A percentile compares a stretch with the other conserved stretches of the same genome.
phyloP scores from a whole-genome alignment of 177 flowering plant species.

The Vitis hybrid region DNA sequence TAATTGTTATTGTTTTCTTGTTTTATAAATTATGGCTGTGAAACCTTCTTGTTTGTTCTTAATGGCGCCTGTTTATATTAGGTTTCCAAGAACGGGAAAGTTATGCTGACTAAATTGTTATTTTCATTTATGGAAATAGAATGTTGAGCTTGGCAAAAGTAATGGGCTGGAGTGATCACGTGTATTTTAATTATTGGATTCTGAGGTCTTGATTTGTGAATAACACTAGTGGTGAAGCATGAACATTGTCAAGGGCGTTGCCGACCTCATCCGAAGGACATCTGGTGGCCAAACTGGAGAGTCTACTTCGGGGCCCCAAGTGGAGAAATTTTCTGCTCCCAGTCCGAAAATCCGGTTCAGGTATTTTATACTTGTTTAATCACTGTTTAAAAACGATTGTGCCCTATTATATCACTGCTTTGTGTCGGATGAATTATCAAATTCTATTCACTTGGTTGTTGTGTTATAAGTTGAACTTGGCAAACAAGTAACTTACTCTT shows the following conservation, averaged over 20 bases:
- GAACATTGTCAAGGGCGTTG: conserved; percentile 96
- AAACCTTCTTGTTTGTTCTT: neutral
- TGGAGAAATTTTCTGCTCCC: conserved; percentile 60
- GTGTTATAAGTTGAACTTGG: too few species aligned
- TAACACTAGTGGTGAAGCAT: conserved; percentile 39
- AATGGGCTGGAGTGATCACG: conserved; percentile 12
- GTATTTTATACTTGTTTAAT: conserved; percentile 28
- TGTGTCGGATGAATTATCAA: too few species aligned
- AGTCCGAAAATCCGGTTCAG: conserved; percentile 68
- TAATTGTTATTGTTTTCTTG: neutral
- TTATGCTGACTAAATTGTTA: neutral
- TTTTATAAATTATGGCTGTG: neutral
- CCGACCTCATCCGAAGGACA: conserved; percentile 82
- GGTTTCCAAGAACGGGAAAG: neutral
- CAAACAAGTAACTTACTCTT: too few species aligned
- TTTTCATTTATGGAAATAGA: neutral
- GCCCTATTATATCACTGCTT: too few species aligned
- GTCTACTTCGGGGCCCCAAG: conserved; percentile 36
- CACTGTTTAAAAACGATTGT: too few species aligned
- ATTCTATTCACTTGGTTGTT: too few species aligned
- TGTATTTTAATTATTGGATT: neutral
- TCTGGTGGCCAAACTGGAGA: conserved; percentile 64
- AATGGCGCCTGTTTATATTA: neutral
- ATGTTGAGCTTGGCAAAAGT: neutral
- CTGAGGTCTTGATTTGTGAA: conserved; percentile 16